These are phyloP conservation scores for Geopyxis carbonaria DNA, from an alignment of 495 filamentous ascomycete genomes.

Conservation along the genomic window DNA sequence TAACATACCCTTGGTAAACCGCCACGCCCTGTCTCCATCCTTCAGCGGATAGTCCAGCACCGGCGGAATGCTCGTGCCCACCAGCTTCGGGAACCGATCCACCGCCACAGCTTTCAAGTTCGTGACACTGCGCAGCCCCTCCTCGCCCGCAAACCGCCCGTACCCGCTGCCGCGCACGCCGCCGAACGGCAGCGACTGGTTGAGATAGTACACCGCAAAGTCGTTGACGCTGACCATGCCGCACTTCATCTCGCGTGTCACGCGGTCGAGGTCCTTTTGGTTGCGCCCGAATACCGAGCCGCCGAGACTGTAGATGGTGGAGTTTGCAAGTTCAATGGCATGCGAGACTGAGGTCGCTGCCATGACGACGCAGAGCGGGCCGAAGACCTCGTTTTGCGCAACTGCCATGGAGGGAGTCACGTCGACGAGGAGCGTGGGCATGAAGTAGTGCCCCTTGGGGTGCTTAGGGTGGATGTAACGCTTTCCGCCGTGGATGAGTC, in stretches of 20 bases:
- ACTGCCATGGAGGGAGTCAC: slow-evolving; percentile 66
- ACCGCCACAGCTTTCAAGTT: slow-evolving; percentile 74
- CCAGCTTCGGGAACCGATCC: slow-evolving; percentile 45
- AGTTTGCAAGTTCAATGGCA: slow-evolving; percentile 58
- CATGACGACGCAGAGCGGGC: slow-evolving; percentile 73
- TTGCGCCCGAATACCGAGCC: slow-evolving; percentile 60
- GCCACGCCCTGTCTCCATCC: slow-evolving; percentile 36
- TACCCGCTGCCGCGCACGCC: slow-evolving; percentile 77
- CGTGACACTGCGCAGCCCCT: slow-evolving; percentile 67
- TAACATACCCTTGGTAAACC: slow-evolving; percentile 35
- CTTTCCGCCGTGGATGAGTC: slow-evolving; percentile 66
- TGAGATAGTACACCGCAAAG: slow-evolving; percentile 80
- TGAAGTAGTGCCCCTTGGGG: slow-evolving; percentile 74
- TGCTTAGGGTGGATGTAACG: slow-evolving; percentile 49
- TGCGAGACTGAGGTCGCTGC: slow-evolving; percentile 42
- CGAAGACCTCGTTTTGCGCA: slow-evolving; percentile 81
- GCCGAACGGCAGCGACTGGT: slow-evolving; percentile 73
- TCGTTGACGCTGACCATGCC: slow-evolving; percentile 93
- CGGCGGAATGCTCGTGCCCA: slow-evolving; percentile 60
- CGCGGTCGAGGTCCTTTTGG: slow-evolving; percentile 36
- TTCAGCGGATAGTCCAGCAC: slow-evolving; percentile 65
- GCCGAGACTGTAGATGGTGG: slow-evolving; percentile 59
- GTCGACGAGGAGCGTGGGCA: slow-evolving; percentile 73
- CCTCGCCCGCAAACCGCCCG: slow-evolving; percentile 79
- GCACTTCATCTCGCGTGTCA: slow-evolving; percentile 51